A percentile compares a stretch with the other conserved stretches of the same genome.
Conservation (phyloP, 257 asterid genomes). For the Marsdenia floribunda region DNA sequence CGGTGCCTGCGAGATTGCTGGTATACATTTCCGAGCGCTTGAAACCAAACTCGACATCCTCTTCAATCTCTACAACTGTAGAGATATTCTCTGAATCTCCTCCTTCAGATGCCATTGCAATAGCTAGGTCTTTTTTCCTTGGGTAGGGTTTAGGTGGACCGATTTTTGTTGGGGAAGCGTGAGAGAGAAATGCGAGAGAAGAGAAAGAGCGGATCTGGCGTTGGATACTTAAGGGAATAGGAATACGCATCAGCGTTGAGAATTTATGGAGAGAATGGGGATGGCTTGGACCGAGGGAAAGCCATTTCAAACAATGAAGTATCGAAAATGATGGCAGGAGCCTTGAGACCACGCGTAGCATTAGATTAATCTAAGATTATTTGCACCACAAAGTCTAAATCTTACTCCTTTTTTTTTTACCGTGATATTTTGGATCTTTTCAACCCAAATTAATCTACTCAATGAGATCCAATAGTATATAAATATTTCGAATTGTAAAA, state of each 20-base stretch:
- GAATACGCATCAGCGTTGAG: not conserved
- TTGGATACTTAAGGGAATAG: conserved; percentile 6
- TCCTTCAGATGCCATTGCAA: conserved; percentile 50
- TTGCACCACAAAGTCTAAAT: too few relatives aligned
- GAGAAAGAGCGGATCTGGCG: conserved; percentile 1
- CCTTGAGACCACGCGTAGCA: not conserved
- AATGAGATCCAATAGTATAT: too few relatives aligned
- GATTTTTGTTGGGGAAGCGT: not conserved
- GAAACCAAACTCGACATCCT: conserved; percentile 59
- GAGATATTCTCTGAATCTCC: conserved; percentile 50
- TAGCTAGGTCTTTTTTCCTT: conserved; percentile 18
- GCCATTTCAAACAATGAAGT: not conserved
- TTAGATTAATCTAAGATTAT: too few relatives aligned
- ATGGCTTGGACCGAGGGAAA: conserved; percentile 8
- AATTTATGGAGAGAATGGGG: not conserved
- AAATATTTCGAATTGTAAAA: too few relatives aligned
- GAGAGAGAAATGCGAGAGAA: not conserved
- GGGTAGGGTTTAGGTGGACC: conserved; percentile 23
- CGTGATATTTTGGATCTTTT: too few relatives aligned
- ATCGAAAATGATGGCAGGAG: conserved; percentile 1
- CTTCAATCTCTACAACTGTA: conserved; percentile 29
- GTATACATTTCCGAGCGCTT: conserved; percentile 72
- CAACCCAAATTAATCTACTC: too few relatives aligned
- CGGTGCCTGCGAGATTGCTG: conserved; percentile 57
- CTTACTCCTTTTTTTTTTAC: too few relatives aligned